Percentiles rank a stretch among this genome's conserved stretches.
Conservation (phyloP, 192 early-diverging fungal genomes). For the Backusella australiensis region DNA sequence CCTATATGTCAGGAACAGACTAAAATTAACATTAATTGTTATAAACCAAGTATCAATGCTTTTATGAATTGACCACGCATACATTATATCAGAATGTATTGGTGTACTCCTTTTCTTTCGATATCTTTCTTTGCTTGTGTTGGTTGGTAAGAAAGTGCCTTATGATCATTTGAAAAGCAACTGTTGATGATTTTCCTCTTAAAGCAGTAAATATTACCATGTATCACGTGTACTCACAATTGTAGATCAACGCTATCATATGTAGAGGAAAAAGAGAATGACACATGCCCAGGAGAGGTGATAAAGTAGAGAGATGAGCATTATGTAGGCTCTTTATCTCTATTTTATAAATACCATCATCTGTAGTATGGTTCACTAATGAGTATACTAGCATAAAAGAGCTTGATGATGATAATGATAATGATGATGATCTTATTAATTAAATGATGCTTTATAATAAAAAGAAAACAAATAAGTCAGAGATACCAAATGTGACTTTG, state of each 20-base stretch:
- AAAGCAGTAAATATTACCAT: not conserved
- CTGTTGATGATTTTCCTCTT: not conserved
- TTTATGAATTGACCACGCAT: not conserved
- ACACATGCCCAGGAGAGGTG: too few relatives aligned
- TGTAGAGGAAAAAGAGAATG: too few relatives aligned
- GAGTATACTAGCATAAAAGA: not conserved
- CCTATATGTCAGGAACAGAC: too few relatives aligned
- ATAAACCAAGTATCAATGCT: too few relatives aligned
- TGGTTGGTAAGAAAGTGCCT: not conserved
- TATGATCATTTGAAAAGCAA: not conserved
- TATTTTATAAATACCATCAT: too few relatives aligned
- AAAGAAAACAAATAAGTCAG: not conserved
- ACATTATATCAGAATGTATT: not conserved
- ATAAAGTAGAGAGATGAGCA: too few relatives aligned
- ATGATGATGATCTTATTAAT: not conserved
- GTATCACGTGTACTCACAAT: not conserved
- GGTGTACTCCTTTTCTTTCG: not conserved
- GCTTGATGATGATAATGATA: not conserved
- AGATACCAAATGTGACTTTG: not conserved
- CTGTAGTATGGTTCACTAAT: not conserved
- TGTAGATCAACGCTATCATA: not conserved
- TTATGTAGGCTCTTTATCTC: too few relatives aligned
- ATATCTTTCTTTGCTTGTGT: not conserved
- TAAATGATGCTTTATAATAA: not conserved
- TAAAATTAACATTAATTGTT: too few relatives aligned